Evolutionary conservation across 2,329 filamentous ascomycete species (phyloP).

Genomic region (Scedosporium boydii): DNA sequence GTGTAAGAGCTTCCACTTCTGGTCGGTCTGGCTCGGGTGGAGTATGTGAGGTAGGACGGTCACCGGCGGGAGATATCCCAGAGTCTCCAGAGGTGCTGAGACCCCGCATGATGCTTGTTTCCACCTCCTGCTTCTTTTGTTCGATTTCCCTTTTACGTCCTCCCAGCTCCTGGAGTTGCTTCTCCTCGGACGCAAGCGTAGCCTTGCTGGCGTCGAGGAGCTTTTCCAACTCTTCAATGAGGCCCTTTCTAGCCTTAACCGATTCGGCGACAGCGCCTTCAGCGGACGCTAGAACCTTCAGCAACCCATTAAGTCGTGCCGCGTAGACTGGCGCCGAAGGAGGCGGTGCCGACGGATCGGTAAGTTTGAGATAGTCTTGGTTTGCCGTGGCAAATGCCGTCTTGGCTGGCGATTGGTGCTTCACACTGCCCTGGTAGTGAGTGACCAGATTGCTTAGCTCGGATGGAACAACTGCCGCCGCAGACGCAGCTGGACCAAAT

Average conservation of each 20-base stretch:
- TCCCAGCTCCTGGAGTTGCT: conserved; percentile 52
- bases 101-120: conserved; percentile 82
- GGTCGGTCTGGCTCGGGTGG: conserved; percentile 60
- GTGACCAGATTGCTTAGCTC: conserved; percentile 71
- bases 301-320: conserved; percentile 76
- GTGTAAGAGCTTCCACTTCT: conserved; percentile 77
- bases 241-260: conserved; percentile 70
- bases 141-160: conserved; percentile 66
- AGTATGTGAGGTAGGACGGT: conserved; percentile 31
- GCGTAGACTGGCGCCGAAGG: conserved; percentile 87
- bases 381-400: conserved; percentile 61
- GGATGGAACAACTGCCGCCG: conserved; percentile 51
- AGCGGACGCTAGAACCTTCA: conserved; percentile 80
- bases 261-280: conserved; percentile 84
- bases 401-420: conserved; percentile 59
- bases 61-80: conserved; percentile 35
- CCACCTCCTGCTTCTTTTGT: conserved; percentile 76
- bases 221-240: conserved; percentile 75
- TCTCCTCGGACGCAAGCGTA: conserved; percentile 61
- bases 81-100: conserved; percentile 53
- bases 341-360: conserved; percentile 55
- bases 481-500: conserved; percentile 41
- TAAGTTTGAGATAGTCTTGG: conserved; percentile 76
- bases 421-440: conserved; percentile 63
- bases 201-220: conserved; percentile 65